These are phyloP conservation scores for Aspergillus aculeatus DNA, from an alignment of 2,329 filamentous ascomycete species.

Conservation along the genomic window DNA sequence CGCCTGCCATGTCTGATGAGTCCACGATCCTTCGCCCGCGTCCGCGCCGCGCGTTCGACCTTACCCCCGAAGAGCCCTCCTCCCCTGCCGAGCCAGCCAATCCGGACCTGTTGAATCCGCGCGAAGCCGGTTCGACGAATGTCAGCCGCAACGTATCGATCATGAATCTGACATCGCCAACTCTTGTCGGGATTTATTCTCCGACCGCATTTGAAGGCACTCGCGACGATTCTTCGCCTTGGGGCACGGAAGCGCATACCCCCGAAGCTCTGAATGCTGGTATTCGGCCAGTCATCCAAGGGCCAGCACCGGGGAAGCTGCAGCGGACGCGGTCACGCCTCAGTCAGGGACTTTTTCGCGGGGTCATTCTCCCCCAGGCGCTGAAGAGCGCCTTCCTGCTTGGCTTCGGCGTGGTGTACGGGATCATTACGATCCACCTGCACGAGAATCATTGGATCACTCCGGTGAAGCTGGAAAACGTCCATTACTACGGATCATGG, in stretches of 20 bases:
- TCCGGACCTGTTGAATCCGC: slow-evolving; percentile 35
- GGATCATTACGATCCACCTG: slow-evolving; percentile 74
- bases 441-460: slow-evolving; percentile 66
- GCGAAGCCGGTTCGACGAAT: slow-evolving; percentile 37
- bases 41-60: slow-evolving; percentile 69
- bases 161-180: slow-evolving; percentile 83
- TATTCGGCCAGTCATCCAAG: slow-evolving; percentile 38
- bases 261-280: slow-evolving; percentile 51
- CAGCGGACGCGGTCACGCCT: slow-evolving; percentile 37
- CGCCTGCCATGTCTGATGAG: slow-evolving; percentile 33
- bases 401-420: slow-evolving; percentile 77
- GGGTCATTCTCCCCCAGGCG: slow-evolving; percentile 54
- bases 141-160: slow-evolving; percentile 73
- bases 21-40: slow-evolving; percentile 66
- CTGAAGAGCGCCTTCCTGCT: slow-evolving; percentile 68
- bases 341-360: slow-evolving; percentile 38
- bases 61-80: slow-evolving; percentile 48
- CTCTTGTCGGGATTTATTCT: slow-evolving; percentile 87
- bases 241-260: slow-evolving; percentile 74
- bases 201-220: slow-evolving; percentile 58
- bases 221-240: slow-evolving; percentile 67
- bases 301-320: slow-evolving; percentile 27
- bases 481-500: slow-evolving; percentile 56
- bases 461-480: slow-evolving; percentile 59
- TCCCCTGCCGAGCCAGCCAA: slow-evolving; percentile 40